A percentile compares a stretch with the other conserved stretches of the same genome.
These are phyloP conservation scores for Rhizomucor miehei DNA, from an alignment of 371 early-diverging fungal species.

Conservation along the genomic window DNA sequence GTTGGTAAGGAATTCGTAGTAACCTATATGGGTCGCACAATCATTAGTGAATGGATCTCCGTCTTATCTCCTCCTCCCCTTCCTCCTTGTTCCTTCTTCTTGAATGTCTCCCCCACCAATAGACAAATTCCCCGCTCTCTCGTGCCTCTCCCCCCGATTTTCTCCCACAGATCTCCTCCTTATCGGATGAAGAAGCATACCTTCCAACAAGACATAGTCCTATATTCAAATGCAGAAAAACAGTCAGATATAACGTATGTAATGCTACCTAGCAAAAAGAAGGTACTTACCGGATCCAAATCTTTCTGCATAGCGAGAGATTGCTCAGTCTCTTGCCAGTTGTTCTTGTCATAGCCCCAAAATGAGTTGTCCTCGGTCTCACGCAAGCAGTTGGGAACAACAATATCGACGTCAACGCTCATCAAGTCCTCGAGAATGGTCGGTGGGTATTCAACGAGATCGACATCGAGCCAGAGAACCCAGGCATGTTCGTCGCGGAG, in stretches of 20 bases:
- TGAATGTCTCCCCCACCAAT: no score
- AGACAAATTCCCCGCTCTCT: no score
- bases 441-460: slow-evolving; percentile 51
- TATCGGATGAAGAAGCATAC: slow-evolving; percentile 14
- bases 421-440: slow-evolving; percentile 54
- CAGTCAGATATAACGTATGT: background rate
- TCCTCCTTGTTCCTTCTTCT: background rate
- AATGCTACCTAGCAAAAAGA: background rate
- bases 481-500: slow-evolving; percentile 48
- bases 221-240: background rate
- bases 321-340: slow-evolving; percentile 64
- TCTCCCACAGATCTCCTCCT: background rate
- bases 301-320: slow-evolving; percentile 49
- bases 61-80: background rate
- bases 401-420: slow-evolving; percentile 50
- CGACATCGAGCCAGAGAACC: slow-evolving; percentile 64
- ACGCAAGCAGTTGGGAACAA: slow-evolving; percentile 58
- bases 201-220: slow-evolving; percentile 41
- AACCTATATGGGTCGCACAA: slow-evolving; percentile 18
- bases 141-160: no score
- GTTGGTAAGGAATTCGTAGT: slow-evolving; percentile 42
- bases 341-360: slow-evolving; percentile 69
- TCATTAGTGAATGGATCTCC: background rate
- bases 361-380: slow-evolving; percentile 41
- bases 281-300: slow-evolving; percentile 31